Percentiles rank a stretch among this genome's conserved stretches.
phyloP scores from a whole-genome alignment of 1,284 basidiomycete genomes.

The Fistulina hepatica region DNA sequence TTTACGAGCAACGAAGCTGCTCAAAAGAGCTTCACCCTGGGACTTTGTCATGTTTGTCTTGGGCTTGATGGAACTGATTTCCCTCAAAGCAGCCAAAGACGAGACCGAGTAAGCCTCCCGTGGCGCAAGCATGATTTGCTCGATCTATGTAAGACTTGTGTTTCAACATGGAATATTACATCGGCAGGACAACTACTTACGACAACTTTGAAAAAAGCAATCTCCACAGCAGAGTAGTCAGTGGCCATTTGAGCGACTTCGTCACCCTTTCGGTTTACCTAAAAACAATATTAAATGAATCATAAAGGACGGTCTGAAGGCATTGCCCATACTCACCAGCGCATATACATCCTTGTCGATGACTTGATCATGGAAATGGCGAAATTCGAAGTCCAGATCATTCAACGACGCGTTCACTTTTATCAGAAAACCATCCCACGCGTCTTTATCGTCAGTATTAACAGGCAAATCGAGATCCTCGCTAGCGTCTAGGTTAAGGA shows the following conservation, averaged over 20 bases:
- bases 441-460: slow-evolving; percentile 29
- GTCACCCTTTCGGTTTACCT: slow-evolving; percentile 73
- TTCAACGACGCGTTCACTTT: slow-evolving; percentile 53
- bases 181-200: slow-evolving; percentile 31
- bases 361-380: slow-evolving; percentile 36
- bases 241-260: slow-evolving; percentile 74
- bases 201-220: slow-evolving; percentile 71
- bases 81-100: slow-evolving; percentile 64
- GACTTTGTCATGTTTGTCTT: slow-evolving; percentile 62
- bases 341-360: slow-evolving; percentile 47
- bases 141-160: slow-evolving; percentile 51
- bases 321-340: slow-evolving; percentile 56
- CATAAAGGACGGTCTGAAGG: neutral
- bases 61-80: slow-evolving; percentile 49
- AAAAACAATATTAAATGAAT: neutral
- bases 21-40: slow-evolving; percentile 61
- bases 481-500: slow-evolving; percentile 34
- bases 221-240: slow-evolving; percentile 66
- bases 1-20: slow-evolving; percentile 71
- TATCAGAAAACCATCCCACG: slow-evolving; percentile 50
- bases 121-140: slow-evolving; percentile 77
- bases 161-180: slow-evolving; percentile 1
- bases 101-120: slow-evolving; percentile 65
- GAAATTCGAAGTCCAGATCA: slow-evolving; percentile 61
- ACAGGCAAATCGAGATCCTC: slow-evolving; percentile 36